Evolutionary conservation across 352 stramenopile genomes (phyloP), one percentile per base, ranked within the genome.

Genomic region (Phytophthora agathidicida): DNA sequence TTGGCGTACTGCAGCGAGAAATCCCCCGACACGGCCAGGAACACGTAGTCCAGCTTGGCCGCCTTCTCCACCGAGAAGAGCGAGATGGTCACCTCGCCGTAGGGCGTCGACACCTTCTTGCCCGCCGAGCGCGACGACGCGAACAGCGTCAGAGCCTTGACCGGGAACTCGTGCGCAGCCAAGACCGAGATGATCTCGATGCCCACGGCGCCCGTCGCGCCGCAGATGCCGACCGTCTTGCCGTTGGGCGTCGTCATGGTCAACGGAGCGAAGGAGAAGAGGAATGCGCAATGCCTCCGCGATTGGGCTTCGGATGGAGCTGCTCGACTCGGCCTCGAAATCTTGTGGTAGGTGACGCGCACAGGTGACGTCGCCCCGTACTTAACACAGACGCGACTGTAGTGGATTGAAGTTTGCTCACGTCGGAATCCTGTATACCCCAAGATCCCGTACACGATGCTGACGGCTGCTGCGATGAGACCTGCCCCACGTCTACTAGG

Each of bases 141-240:
- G 75, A 99, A 99, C 38, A 99, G 93, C 52, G 97, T 88, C 24
- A 99, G 80, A 58, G 90, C 75, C 46, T 84, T 79, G 11, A 98
- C 92, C 1, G 91, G 90, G 69, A 99, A 98, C 24, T 92, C 78
- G 54, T 76, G 81, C 50, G 71, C 60, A 30, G 66, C 71, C 42
- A 99, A 80, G 63, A 96, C 92, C 23, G 83, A 80, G 38, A 98
- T 86, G 75, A 99, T 97, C 83, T 99, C 97, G 54, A 98, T 94
- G 26, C 97, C 97, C 8, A 99, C 97, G 17, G 97, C 97, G 50
- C 97, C 96, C 14, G 95, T 93, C 14, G 82, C 83, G 55, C 84
- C 83, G 67, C 84, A 91, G 60, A 94, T 93, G 38, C 82, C 83
- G 16, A 95, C 73, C 23, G 64, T 88, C 69, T 90, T 91, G 8